A percentile compares a stretch with the other conserved stretches of the same genome.
Conservation (phyloP, 495 filamentous ascomycete species). For the Cercophora samala region DNA sequence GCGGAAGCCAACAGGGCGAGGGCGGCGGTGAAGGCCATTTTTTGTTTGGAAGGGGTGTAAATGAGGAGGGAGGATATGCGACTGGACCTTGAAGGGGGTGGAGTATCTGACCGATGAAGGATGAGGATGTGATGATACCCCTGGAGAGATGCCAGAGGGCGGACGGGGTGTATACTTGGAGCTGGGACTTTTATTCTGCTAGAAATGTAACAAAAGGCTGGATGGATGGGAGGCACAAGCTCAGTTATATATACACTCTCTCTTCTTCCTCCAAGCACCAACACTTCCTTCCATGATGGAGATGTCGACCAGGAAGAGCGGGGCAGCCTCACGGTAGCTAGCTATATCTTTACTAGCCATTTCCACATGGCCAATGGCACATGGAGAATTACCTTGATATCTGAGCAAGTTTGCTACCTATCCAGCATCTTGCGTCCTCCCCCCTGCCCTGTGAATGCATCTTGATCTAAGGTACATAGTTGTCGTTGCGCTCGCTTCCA, state of each 20-base stretch:
- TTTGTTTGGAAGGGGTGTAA: constrained; percentile 14
- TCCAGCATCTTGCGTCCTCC: background rate
- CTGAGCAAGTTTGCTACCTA: background rate
- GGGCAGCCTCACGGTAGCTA: background rate
- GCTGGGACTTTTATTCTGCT: background rate
- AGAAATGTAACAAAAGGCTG: background rate
- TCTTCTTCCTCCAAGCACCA: background rate
- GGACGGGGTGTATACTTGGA: background rate
- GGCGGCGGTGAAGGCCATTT: constrained; percentile 30
- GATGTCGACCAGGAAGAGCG: background rate
- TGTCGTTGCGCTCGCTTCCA: background rate
- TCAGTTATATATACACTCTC: background rate
- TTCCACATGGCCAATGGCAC: background rate
- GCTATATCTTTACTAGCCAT: background rate
- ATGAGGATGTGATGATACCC: background rate
- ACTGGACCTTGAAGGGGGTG: background rate
- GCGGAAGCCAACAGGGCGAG: constrained; percentile 36
- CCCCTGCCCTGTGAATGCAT: background rate
- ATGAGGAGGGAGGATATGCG: background rate
- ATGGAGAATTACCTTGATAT: background rate
- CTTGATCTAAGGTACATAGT: no score
- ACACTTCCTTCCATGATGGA: background rate
- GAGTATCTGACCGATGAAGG: background rate
- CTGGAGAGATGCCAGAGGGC: background rate
- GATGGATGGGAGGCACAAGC: background rate